These are phyloP conservation scores for Leccinum subgranulosum DNA, from an alignment of 768 basidiomycete species.

Conservation along the genomic window DNA sequence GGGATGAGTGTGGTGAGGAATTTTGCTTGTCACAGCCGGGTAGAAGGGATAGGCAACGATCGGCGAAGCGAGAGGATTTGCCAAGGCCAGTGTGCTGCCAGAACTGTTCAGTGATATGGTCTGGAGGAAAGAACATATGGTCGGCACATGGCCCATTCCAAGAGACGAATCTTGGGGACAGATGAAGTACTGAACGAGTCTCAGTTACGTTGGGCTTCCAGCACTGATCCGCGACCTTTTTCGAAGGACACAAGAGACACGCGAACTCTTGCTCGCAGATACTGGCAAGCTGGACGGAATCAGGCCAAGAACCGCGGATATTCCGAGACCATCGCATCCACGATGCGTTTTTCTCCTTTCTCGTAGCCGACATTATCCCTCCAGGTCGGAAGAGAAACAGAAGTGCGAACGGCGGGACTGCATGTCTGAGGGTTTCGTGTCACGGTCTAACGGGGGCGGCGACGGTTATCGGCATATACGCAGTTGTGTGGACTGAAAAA, in stretches of 20 bases:
- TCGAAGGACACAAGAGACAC: constrained; percentile 78
- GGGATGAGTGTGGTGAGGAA: constrained; percentile 27
- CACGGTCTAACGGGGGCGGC: constrained; percentile 2
- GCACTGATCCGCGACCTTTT: constrained; percentile 65
- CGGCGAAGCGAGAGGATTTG: constrained; percentile 80
- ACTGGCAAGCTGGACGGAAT: constrained; percentile 57
- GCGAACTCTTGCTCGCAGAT: constrained; percentile 82
- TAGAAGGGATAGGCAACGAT: constrained; percentile 59
- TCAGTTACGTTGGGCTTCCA: constrained; percentile 43
- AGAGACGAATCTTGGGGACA: constrained; percentile 50
- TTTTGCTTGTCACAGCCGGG: constrained; percentile 29
- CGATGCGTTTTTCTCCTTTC: constrained; percentile 77
- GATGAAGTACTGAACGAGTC: constrained; percentile 69
- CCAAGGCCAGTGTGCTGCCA: constrained; percentile 96
- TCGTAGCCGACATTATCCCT: constrained; percentile 91
- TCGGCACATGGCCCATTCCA: constrained; percentile 41
- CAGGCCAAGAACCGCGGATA: constrained; percentile 84
- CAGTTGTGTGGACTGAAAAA: neutral
- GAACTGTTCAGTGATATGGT: constrained; percentile 76
- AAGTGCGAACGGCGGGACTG: constrained; percentile 71
- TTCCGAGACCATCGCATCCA: constrained; percentile 79
- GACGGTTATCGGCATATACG: neutral
- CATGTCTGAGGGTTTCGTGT: constrained; percentile 37
- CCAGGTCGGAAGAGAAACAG: constrained; percentile 94
- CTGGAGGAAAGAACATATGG: constrained; percentile 68